phyloP scores from a whole-genome alignment of 2,329 filamentous ascomycete genomes.

The Botrytis sinoallii region DNA sequence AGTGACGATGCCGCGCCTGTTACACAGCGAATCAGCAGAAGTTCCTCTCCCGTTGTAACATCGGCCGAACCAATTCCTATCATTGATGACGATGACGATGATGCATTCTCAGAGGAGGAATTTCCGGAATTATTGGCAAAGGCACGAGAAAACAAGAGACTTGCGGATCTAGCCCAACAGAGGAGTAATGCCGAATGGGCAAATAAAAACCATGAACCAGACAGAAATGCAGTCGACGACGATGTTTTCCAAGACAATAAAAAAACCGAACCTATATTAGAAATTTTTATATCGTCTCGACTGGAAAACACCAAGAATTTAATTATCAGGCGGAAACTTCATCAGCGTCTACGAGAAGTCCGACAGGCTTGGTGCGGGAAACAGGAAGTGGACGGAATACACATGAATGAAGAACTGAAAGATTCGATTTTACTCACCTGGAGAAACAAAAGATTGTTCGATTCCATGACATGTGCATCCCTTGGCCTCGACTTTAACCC shows the following conservation, averaged over 20 bases:
- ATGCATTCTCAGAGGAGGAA: slow-evolving; percentile 31
- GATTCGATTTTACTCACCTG: slow-evolving; percentile 73
- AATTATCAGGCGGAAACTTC: slow-evolving; percentile 63
- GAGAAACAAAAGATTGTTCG: slow-evolving; percentile 69
- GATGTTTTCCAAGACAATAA: slow-evolving; percentile 24
- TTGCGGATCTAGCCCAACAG: slow-evolving; percentile 23
- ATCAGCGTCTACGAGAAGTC: slow-evolving; percentile 64
- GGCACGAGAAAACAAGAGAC: slow-evolving; percentile 32
- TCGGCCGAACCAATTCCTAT: background rate
- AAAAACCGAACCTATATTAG: slow-evolving; percentile 41
- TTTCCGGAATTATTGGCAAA: slow-evolving; percentile 35
- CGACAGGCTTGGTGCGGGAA: slow-evolving; percentile 66
- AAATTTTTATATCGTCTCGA: slow-evolving; percentile 65
- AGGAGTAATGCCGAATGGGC: slow-evolving; percentile 20
- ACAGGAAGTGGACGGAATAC: slow-evolving; percentile 49
- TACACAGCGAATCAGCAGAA: background rate
- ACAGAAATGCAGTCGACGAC: slow-evolving; percentile 1
- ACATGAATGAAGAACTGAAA: slow-evolving; percentile 42
- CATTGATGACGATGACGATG: slow-evolving; percentile 31
- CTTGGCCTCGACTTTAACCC: slow-evolving; percentile 57
- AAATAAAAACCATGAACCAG: slow-evolving; percentile 22
- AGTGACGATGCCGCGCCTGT: slow-evolving; percentile 19
- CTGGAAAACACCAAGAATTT: slow-evolving; percentile 60
- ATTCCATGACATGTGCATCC: slow-evolving; percentile 68
- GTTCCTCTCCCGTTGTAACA: background rate